Evolutionary conservation across 345 rosid species (phyloP).

Genomic region (Streptanthus diversifolius): DNA sequence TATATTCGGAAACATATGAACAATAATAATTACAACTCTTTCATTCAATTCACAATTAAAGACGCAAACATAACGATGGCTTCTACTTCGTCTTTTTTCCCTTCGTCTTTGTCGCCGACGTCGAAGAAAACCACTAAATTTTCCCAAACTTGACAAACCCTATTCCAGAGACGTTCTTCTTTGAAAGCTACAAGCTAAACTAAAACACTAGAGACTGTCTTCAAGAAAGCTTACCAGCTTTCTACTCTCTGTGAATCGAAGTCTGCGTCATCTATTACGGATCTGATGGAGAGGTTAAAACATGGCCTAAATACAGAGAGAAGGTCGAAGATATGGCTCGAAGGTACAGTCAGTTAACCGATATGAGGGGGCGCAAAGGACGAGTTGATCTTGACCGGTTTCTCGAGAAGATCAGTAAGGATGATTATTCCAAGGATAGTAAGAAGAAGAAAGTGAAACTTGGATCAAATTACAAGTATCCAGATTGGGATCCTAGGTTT

Average conservation of each 20-base stretch:
- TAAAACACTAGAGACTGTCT: slow-evolving; percentile 22
- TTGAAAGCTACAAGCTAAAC: background rate
- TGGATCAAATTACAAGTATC: slow-evolving; percentile 2
- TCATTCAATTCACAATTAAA: slow-evolving; percentile 4
- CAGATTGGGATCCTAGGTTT: slow-evolving; percentile 28
- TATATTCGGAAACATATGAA: background rate
- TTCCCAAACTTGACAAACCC: background rate
- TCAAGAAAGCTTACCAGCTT: slow-evolving; percentile 32
- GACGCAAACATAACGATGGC: slow-evolving; percentile 8
- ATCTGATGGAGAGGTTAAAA: slow-evolving; percentile 17
- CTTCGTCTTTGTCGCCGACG: background rate
- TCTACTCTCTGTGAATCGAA: slow-evolving; percentile 25
- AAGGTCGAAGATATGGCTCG: slow-evolving; percentile 18
- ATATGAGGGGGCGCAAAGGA: slow-evolving; percentile 17
- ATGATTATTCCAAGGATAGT: background rate
- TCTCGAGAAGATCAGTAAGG: background rate
- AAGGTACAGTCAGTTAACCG: slow-evolving; percentile 17
- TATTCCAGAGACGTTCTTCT: background rate
- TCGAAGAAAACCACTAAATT: background rate
- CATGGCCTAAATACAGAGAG: slow-evolving; percentile 31
- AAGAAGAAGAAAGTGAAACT: slow-evolving; percentile 2
- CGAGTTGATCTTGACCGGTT: background rate
- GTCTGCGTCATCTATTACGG: slow-evolving; percentile 28
- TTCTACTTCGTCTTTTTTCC: slow-evolving; percentile 4
- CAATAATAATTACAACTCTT: slow-evolving; percentile 3